Conservation (phyloP, 495 filamentous ascomycete species). For the Penicillium coffeae region DNA sequence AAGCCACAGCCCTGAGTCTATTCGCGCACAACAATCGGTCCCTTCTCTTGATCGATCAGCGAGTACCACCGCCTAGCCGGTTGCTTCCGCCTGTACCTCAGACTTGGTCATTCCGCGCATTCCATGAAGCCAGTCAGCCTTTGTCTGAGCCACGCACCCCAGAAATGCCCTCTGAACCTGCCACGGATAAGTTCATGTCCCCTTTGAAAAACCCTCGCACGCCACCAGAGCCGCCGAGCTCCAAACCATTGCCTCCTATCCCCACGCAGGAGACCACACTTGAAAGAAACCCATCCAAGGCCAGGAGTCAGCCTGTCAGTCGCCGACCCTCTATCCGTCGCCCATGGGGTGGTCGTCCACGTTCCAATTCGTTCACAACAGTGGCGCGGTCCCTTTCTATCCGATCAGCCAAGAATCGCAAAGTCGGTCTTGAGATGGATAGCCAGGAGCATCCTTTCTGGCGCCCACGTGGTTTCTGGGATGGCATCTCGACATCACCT, state of each 20-base stretch:
- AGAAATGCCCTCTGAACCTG: constrained; percentile 38
- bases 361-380: constrained; percentile 49
- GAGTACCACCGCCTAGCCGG: constrained; percentile 22
- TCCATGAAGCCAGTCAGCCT: constrained; percentile 13
- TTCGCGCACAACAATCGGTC: constrained; percentile 87
- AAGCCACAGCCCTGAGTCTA: constrained; percentile 78
- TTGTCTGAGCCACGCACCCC: constrained; percentile 26
- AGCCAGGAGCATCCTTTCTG: constrained; percentile 74
- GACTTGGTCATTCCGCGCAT: constrained; percentile 14
- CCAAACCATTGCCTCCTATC: constrained; percentile 73
- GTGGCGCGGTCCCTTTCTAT: constrained; percentile 42
- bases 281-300: constrained; percentile 18
- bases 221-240: constrained; percentile 63
- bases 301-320: constrained; percentile 34
- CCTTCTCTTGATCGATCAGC: constrained; percentile 71
- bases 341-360: constrained; percentile 53
- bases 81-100: constrained; percentile 13
- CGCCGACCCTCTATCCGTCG: constrained; percentile 54
- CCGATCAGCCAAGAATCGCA: constrained; percentile 43
- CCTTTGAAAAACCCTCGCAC: constrained; percentile 72
- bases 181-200: constrained; percentile 55
- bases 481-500: constrained; percentile 49
- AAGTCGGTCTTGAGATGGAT: constrained; percentile 40
- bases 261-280: constrained; percentile 53
- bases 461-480: constrained; percentile 71